A percentile compares a stretch with the other conserved stretches of the same genome.
phyloP scores from a whole-genome alignment of 2,329 filamentous ascomycete species.

The Harringtonia lauricola region DNA sequence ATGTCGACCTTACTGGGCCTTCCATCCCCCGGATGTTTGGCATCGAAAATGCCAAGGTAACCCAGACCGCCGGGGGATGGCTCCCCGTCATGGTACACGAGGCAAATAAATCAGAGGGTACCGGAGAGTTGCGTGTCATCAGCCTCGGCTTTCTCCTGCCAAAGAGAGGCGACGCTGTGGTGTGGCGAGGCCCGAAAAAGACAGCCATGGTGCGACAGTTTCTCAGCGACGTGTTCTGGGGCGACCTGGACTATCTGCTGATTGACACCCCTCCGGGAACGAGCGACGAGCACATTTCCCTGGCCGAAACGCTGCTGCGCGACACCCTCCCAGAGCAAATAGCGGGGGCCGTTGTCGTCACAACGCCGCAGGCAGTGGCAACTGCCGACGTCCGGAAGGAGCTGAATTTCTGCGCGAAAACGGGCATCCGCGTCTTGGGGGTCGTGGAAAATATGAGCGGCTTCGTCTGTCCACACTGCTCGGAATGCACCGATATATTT shows the following conservation, averaged over 20 bases:
- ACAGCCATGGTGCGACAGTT: slow-evolving; percentile 99
- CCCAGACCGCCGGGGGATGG: slow-evolving; percentile 86
- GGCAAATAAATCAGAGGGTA: slow-evolving; percentile 34
- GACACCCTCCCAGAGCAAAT: slow-evolving; percentile 56
- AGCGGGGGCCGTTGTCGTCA: slow-evolving; percentile 84
- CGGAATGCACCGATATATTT: slow-evolving; percentile 88
- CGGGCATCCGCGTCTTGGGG: slow-evolving; percentile 66
- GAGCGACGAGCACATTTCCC: slow-evolving; percentile 91
- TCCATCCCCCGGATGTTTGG: slow-evolving; percentile 93
- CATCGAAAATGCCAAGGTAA: slow-evolving; percentile 80
- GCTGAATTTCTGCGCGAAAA: slow-evolving; percentile 86
- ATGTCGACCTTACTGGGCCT: slow-evolving; percentile 91
- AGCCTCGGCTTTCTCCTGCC: slow-evolving; percentile 85
- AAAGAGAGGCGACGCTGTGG: slow-evolving; percentile 77
- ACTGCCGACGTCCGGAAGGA: slow-evolving; percentile 93
- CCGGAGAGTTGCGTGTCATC: slow-evolving; percentile 71
- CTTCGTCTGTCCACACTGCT: slow-evolving; percentile 70
- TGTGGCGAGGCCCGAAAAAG: slow-evolving; percentile 97
- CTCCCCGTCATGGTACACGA: slow-evolving; percentile 76
- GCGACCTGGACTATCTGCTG: slow-evolving; percentile 76
- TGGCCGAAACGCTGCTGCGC: slow-evolving; percentile 72
- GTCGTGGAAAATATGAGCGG: slow-evolving; percentile 97
- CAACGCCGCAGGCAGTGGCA: slow-evolving; percentile 87
- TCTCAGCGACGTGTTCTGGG: slow-evolving; percentile 82
- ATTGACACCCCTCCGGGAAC: slow-evolving; percentile 96